Conservation (phyloP, 257 asterid species). For the Solanum piurae region DNA sequence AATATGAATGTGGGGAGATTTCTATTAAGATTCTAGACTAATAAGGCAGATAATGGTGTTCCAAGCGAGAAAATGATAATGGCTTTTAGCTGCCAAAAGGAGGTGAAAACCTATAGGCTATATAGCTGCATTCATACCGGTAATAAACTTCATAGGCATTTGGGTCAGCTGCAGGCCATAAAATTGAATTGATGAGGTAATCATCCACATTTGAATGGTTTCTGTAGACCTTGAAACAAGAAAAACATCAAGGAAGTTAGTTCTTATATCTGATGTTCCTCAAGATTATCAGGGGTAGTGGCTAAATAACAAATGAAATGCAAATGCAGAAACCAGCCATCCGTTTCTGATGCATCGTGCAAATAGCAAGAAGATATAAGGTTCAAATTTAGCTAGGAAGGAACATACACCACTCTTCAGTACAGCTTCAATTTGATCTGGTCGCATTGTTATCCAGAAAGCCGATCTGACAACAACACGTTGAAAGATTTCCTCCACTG, state of each 20-base stretch:
- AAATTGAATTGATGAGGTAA: slow-evolving; percentile 67
- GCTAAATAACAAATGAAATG: neutral
- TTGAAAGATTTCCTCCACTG: slow-evolving; percentile 64
- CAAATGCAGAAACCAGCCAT: neutral
- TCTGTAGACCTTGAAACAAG: slow-evolving; percentile 44
- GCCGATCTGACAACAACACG: slow-evolving; percentile 64
- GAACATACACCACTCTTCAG: slow-evolving; percentile 56
- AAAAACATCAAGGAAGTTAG: neutral
- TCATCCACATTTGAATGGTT: slow-evolving; percentile 79
- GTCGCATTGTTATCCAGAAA: slow-evolving; percentile 94
- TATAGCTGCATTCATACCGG: slow-evolving; percentile 31
- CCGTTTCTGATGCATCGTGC: neutral
- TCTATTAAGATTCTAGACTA: neutral
- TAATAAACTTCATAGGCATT: slow-evolving; percentile 92
- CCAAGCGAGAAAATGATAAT: neutral
- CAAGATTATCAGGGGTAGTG: neutral
- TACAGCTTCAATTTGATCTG: slow-evolving; percentile 72
- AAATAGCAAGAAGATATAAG: neutral
- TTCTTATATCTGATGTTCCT: neutral
- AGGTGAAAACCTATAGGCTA: neutral
- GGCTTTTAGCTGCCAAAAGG: neutral
- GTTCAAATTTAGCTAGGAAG: neutral
- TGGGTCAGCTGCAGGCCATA: slow-evolving; percentile 76
- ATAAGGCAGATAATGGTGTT: neutral
- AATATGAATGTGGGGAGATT: neutral